Base-by-base conservation (phyloP, 2,329 filamentous ascomycete genomes). In the Colletotrichum simmondsii region DNA sequence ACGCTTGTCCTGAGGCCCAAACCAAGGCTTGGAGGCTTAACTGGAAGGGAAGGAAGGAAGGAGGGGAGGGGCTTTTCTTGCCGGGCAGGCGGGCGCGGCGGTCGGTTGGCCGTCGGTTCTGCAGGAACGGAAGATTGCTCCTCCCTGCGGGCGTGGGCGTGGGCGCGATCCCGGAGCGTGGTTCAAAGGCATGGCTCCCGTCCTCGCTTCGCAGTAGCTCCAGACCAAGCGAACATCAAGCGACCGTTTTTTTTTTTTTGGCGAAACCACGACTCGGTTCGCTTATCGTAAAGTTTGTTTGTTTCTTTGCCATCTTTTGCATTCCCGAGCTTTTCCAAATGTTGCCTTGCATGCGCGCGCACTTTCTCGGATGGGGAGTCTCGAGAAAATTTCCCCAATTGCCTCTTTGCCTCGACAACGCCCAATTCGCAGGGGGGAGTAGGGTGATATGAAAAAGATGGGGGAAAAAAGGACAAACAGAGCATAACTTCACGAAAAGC, bases 161-260 rank as follows among this genome's bases (percentile, higher is more conserved):
- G 56, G 57, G 52, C 57, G 56, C 65, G 61, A 73, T 73, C 68
- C 68, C 63, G 67, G 67, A 58, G 66, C 71, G 56, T 63, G 62
- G 54, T 66, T 57, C 74, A 69, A 71, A 70, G 69, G 73, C 71
- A 67, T 59, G 68, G 74, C 74, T 74, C 73, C 69, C 76, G 71
- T 76, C 71, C 76, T 83, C 80, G 80, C 80, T 82, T 81, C 78
- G 75, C 76, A 77, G 79, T 80, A 82, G 79, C 78, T 79, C 75
- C 75, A 75, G 74, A 75, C 76, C 78, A 82, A 82, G 80, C 80
- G 79, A 81, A 81, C 76, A 75, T 74, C 74, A 77, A 75, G 68
- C 74, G 72, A 72, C 63, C 70, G 56, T 70, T 63, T 62, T 70
- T 63, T 56, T 49, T 52, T 28, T 26, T 37, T 24, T 37, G 32